Percentiles rank a stretch among this genome's conserved stretches.
These are phyloP conservation scores for Paramecium biaurelia DNA, from an alignment of 73 alveolate genomes.

Conservation along the genomic window DNA sequence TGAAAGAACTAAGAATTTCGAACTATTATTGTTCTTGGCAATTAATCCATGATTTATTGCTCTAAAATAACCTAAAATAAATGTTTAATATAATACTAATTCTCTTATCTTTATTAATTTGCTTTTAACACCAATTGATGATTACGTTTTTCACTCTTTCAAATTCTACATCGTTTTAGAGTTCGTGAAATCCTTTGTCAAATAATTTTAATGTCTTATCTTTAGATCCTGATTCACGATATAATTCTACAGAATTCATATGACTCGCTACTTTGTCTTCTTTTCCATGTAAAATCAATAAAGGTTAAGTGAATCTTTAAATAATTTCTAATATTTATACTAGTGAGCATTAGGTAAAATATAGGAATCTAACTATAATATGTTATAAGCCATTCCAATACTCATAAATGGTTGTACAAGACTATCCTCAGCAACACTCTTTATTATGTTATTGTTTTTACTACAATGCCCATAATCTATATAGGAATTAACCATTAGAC, in stretches of 20 bases:
- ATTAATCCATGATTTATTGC: background rate
- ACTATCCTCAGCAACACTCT: slow-evolving; percentile 21
- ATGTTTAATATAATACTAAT: background rate
- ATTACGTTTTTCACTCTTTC: background rate
- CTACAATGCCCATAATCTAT: slow-evolving; percentile 42
- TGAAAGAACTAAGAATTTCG: background rate
- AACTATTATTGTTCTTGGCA: background rate
- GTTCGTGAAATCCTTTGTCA: slow-evolving; percentile 47
- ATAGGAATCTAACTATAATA: background rate
- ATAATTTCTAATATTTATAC: background rate
- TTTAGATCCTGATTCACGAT: background rate
- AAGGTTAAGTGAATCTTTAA: background rate
- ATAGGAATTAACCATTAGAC: slow-evolving; percentile 39
- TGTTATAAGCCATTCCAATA: slow-evolving; percentile 35
- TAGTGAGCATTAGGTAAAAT: slow-evolving; percentile 9
- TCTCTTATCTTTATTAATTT: background rate
- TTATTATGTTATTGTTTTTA: background rate
- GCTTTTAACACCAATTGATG: background rate
- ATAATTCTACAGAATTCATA: slow-evolving; percentile 42
- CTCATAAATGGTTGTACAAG: slow-evolving; percentile 5
- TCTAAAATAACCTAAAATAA: background rate
- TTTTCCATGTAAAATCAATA: slow-evolving; percentile 23
- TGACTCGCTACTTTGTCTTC: slow-evolving; percentile 47
- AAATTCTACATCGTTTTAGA: slow-evolving; percentile 34
- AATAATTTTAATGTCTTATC: slow-evolving; percentile 16